phyloP scores from a whole-genome alignment of 257 asterid species.

The Capsicum chinense region DNA sequence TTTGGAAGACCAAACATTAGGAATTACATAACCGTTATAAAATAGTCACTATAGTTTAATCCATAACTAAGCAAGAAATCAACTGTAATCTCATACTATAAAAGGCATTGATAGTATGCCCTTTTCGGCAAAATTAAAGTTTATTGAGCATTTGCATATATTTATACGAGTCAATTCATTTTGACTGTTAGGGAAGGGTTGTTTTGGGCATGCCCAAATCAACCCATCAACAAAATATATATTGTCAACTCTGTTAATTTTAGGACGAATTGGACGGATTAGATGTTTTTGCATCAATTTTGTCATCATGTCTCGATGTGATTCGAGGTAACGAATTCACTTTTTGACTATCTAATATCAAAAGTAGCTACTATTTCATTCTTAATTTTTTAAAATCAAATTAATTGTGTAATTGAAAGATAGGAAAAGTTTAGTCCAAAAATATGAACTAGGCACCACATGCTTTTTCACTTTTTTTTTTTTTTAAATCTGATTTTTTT shows the following conservation, averaged over 20 bases:
- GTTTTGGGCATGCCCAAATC: background rate
- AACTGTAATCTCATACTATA: background rate
- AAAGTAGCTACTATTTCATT: background rate
- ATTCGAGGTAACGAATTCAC: background rate
- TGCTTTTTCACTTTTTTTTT: background rate
- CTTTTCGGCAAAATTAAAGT: background rate
- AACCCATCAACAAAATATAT: background rate
- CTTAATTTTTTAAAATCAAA: background rate
- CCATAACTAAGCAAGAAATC: background rate
- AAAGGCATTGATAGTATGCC: background rate
- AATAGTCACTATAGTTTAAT: background rate
- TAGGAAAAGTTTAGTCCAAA: too few species aligned
- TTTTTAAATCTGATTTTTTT: background rate
- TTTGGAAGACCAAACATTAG: background rate
- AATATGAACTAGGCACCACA: background rate
- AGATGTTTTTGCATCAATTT: background rate
- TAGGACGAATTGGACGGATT: background rate
- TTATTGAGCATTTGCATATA: background rate
- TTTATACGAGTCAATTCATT: background rate
- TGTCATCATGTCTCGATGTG: background rate
- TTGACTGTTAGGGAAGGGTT: background rate
- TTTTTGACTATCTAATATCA: background rate
- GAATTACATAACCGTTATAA: background rate
- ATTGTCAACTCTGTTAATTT: background rate
- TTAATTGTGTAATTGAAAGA: background rate